A percentile compares a stretch with the other conserved stretches of the same genome.
Evolutionary conservation across 2,329 filamentous ascomycete species (phyloP).

Genomic region (Alternaria panax): DNA sequence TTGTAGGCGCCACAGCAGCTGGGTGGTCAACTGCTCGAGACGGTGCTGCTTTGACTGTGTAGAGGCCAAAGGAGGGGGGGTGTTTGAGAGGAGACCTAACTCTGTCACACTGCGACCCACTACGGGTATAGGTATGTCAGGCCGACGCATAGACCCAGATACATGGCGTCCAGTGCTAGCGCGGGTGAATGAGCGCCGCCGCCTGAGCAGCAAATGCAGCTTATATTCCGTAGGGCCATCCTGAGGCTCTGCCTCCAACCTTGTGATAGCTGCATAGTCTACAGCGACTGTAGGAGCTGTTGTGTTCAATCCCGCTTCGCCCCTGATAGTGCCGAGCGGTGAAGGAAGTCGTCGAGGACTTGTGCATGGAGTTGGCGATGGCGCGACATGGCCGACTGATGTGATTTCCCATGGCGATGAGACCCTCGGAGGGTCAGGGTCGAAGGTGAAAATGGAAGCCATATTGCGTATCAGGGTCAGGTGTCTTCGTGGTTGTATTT

Average conservation of each 20-base stretch:
- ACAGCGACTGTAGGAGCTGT: constrained; percentile 17
- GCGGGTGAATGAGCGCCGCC: constrained; percentile 74
- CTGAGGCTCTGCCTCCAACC: constrained; percentile 88
- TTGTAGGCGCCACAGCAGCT: constrained; percentile 91
- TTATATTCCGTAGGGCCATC: constrained; percentile 97
- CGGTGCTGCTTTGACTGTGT: constrained; percentile 80
- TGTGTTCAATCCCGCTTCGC: constrained; percentile 5
- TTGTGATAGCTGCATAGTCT: constrained; percentile 63
- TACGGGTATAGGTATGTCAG: constrained; percentile 39
- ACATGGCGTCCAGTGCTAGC: constrained; percentile 70
- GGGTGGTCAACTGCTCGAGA: constrained; percentile 90
- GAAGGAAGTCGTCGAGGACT: constrained; percentile 26
- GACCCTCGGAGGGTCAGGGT: constrained; percentile 84
- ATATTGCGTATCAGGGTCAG: constrained; percentile 56
- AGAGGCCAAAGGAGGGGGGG: constrained; percentile 57
- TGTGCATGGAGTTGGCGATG: constrained; percentile 23
- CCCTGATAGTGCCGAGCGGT: constrained; percentile 12
- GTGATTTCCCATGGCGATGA: constrained; percentile 88
- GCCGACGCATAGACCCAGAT: constrained; percentile 60
- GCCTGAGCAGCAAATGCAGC: constrained; percentile 83
- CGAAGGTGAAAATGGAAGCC: constrained; percentile 97
- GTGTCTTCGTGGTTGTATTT: background rate
- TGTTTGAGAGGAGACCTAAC: constrained; percentile 36
- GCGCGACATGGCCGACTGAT: constrained; percentile 35
- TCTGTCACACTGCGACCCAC: constrained; percentile 43